phyloP scores from a whole-genome alignment of 78 protist species.

The Emiliania huxleyi region DNA sequence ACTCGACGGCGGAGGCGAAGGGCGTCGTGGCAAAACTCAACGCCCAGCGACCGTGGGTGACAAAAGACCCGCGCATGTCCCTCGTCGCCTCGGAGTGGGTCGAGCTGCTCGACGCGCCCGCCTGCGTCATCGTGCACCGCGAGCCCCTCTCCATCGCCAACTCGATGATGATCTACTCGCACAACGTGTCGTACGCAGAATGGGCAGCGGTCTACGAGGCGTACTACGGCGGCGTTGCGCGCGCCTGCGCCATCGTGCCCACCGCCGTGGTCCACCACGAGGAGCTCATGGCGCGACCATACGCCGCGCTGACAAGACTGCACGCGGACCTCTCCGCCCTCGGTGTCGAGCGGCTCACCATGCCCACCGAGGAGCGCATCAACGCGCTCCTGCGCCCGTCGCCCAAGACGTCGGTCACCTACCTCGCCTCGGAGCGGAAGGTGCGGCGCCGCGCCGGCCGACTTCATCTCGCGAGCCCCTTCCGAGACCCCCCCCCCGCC shows the following conservation, averaged over 20 bases:
- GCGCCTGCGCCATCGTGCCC: too few relatives aligned
- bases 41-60: neutral
- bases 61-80: neutral
- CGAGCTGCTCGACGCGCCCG: neutral
- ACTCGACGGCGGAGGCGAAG: neutral
- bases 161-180: conserved; percentile 11
- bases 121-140: neutral
- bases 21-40: neutral
- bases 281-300: neutral
- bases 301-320: too few relatives aligned
- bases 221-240: neutral
- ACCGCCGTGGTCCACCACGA: too few relatives aligned
- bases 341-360: too few relatives aligned
- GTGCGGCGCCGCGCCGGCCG: too few relatives aligned
- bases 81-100: neutral
- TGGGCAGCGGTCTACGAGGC: neutral
- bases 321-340: too few relatives aligned
- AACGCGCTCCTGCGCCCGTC: too few relatives aligned
- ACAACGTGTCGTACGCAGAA: neutral
- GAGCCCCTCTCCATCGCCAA: neutral
- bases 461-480: too few relatives aligned
- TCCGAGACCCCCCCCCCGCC: too few relatives aligned
- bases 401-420: too few relatives aligned
- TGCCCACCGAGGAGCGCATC: too few relatives aligned
- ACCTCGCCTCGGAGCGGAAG: too few relatives aligned